phyloP scores from a whole-genome alignment of 768 basidiomycete genomes.

The Rhizopogon sp. region DNA sequence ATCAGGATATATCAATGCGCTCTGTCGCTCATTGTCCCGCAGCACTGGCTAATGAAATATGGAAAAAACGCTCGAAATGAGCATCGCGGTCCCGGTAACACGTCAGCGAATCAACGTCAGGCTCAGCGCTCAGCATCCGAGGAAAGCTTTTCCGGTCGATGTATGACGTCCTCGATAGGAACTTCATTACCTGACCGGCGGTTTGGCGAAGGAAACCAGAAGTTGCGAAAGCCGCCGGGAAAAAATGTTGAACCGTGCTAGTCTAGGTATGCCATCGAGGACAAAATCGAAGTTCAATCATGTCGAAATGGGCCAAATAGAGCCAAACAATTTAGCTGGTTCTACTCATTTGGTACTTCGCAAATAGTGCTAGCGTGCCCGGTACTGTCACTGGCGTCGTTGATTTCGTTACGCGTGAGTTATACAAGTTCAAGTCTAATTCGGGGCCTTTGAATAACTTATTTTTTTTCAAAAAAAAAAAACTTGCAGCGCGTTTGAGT shows the following conservation, averaged over 20 bases:
- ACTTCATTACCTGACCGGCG: too few relatives aligned
- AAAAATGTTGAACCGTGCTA: too few relatives aligned
- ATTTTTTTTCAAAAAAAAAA: background rate
- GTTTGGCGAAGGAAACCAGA: too few relatives aligned
- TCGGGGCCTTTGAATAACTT: too few relatives aligned
- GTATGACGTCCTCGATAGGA: too few relatives aligned
- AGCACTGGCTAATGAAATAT: background rate
- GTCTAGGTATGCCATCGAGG: too few relatives aligned
- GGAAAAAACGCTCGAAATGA: background rate
- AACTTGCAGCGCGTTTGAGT: background rate
- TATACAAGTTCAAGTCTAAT: background rate
- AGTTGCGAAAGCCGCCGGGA: too few relatives aligned
- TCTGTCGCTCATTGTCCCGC: background rate
- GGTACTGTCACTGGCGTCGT: background rate
- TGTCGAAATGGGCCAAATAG: background rate
- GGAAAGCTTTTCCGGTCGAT: background rate
- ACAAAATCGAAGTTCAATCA: too few relatives aligned
- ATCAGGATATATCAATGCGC: constrained; percentile 2
- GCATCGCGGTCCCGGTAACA: background rate
- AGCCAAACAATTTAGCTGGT: background rate
- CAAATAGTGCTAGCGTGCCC: too few relatives aligned
- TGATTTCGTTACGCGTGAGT: background rate
- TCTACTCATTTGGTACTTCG: too few relatives aligned
- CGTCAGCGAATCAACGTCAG: background rate
- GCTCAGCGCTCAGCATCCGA: background rate